Percentiles rank a stretch among this genome's conserved stretches.
Conservation (phyloP, 768 basidiomycete genomes). For the Russula foetens region DNA sequence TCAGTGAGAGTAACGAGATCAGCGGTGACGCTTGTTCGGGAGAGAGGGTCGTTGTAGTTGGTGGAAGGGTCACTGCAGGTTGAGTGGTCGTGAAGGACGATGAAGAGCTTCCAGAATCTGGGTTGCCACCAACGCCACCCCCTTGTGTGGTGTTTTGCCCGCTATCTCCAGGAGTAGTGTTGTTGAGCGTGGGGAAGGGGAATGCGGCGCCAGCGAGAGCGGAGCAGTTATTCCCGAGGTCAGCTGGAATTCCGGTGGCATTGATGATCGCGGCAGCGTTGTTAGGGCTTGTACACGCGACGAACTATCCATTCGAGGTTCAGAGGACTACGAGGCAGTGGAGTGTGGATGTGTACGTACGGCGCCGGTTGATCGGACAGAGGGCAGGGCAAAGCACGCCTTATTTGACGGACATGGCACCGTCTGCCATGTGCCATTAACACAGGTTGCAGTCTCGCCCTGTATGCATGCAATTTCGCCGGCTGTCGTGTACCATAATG, state of each 20-base stretch:
- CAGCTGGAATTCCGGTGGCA: conserved; percentile 39
- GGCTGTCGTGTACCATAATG: conserved; percentile 25
- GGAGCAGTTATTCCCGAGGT: conserved; percentile 28
- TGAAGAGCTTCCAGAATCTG: too few relatives aligned
- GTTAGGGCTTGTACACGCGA: conserved; percentile 46
- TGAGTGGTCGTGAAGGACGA: conserved; percentile 23
- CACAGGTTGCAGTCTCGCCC: conserved; percentile 34
- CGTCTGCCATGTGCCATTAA: conserved; percentile 34
- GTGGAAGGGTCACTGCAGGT: conserved; percentile 23
- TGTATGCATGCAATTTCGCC: conserved; percentile 40
- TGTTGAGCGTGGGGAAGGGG: conserved; percentile 18
- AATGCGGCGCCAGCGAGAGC: conserved; percentile 15
- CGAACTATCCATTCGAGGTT: conserved; percentile 25
- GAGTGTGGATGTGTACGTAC: conserved; percentile 28
- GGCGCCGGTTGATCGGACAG: conserved; percentile 34
- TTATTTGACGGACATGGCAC: conserved; percentile 31
- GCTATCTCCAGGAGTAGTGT: background rate
- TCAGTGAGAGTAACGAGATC: background rate
- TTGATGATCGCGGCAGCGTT: conserved; percentile 39
- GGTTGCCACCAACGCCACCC: background rate
- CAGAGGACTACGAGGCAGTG: background rate
- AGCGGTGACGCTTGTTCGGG: conserved; percentile 33
- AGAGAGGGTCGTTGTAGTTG: conserved; percentile 36
- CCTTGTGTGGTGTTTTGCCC: background rate
- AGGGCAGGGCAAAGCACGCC: conserved; percentile 47